phyloP scores from a whole-genome alignment of 768 basidiomycete species.

The Kwoniella sp. region DNA sequence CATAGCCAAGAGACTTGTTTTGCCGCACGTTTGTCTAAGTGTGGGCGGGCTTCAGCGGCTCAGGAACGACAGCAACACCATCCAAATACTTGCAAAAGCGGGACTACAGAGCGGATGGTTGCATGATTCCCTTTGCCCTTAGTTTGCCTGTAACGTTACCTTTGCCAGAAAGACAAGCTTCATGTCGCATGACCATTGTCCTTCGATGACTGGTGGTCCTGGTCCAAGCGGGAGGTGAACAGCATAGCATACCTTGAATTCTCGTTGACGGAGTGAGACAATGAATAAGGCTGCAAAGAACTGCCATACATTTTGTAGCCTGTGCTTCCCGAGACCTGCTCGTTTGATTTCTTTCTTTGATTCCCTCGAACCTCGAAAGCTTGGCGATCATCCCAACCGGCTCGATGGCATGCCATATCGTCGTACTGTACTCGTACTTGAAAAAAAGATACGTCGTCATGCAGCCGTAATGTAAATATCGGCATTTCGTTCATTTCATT shows the following conservation, averaged over 20 bases:
- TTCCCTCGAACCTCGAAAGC: not conserved
- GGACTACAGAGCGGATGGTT: not conserved
- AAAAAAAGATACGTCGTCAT: not conserved
- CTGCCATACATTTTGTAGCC: too few species aligned
- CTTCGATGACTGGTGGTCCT: too few species aligned
- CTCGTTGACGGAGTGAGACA: too few species aligned
- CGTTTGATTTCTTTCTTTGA: too few species aligned
- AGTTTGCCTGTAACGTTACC: too few species aligned
- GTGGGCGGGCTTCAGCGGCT: not conserved
- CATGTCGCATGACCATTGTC: too few species aligned
- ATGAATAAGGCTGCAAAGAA: too few species aligned
- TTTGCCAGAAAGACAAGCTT: too few species aligned
- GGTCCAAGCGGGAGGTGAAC: not conserved
- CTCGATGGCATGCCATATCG: not conserved
- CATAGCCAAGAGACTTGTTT: not conserved
- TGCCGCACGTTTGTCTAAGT: not conserved
- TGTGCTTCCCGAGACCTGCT: too few species aligned
- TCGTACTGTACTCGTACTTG: not conserved
- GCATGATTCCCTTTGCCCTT: not conserved
- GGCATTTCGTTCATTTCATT: not conserved
- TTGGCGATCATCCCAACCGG: not conserved
- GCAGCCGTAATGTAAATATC: not conserved
- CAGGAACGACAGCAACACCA: not conserved
- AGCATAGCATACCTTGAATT: not conserved
- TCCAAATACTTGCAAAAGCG: not conserved